These are phyloP conservation scores for Monosporascus sp. DNA, from an alignment of 2,329 filamentous ascomycete genomes.

Conservation along the genomic window DNA sequence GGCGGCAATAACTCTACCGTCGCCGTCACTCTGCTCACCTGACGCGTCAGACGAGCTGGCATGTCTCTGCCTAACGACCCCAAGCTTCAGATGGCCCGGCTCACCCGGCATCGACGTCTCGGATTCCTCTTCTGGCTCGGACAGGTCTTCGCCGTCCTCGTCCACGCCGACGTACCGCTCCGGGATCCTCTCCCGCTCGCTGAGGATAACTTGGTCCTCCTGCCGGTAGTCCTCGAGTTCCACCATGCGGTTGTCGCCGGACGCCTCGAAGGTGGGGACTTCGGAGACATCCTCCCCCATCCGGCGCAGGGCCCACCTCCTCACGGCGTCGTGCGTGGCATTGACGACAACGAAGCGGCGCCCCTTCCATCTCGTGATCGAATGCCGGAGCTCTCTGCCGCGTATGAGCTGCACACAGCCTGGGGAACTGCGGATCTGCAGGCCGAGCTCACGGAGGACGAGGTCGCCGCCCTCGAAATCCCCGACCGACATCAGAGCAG, in stretches of 20 bases:
- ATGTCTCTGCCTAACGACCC: too few relatives aligned
- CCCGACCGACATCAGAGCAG: neutral
- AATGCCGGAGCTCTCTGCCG: constrained; percentile 1
- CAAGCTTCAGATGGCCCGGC: too few relatives aligned
- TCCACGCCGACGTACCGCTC: neutral
- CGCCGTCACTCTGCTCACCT: too few relatives aligned
- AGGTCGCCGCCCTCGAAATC: neutral
- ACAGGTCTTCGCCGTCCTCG: too few relatives aligned
- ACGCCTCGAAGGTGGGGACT: neutral
- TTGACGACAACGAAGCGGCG: constrained; percentile 1
- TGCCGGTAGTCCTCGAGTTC: neutral
- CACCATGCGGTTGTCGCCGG: neutral
- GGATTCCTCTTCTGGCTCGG: too few relatives aligned
- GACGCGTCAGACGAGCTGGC: too few relatives aligned
- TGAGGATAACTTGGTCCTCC: neutral
- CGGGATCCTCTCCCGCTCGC: neutral
- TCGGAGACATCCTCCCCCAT: neutral
- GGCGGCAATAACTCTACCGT: too few relatives aligned
- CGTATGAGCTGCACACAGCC: neutral
- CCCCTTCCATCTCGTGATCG: neutral
- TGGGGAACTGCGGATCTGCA: neutral
- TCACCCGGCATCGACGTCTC: too few relatives aligned
- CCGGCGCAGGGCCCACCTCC: neutral
- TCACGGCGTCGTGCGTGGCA: constrained; percentile 1
- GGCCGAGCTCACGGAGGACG: neutral